These are phyloP conservation scores for Geotrichum cucujoidarum DNA, from an alignment of 1,139 yeast genomes.

Conservation along the genomic window DNA sequence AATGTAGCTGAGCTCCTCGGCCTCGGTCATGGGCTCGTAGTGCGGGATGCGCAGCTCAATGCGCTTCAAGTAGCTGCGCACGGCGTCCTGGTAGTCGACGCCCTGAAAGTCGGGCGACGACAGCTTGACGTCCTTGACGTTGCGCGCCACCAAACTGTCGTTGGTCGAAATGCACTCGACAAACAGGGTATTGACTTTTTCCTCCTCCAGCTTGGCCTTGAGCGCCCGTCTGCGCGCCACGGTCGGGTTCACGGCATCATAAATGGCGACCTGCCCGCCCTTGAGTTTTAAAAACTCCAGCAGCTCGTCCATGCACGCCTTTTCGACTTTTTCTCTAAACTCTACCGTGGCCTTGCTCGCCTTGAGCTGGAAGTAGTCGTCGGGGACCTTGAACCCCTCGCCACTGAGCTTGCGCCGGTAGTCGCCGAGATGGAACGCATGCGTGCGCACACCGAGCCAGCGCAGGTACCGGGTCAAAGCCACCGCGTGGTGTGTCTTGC, in stretches of 20 bases:
- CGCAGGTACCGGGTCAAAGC: slow-evolving; percentile 84
- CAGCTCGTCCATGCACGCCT: slow-evolving; percentile 67
- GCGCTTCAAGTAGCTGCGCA: slow-evolving; percentile 42
- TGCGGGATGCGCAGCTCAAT: slow-evolving; percentile 43
- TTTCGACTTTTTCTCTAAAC: slow-evolving; percentile 55
- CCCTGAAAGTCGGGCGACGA: slow-evolving; percentile 82
- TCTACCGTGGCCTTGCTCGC: slow-evolving; percentile 55
- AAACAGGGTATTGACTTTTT: slow-evolving; percentile 63
- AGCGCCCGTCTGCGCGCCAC: slow-evolving; percentile 61
- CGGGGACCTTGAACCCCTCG: slow-evolving; percentile 49
- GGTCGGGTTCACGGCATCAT: slow-evolving; percentile 89
- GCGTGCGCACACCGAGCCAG: slow-evolving; percentile 91
- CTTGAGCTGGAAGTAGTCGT: slow-evolving; percentile 63
- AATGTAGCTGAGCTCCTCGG: slow-evolving; percentile 60
- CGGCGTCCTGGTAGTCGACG: slow-evolving; percentile 52
- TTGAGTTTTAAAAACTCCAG: slow-evolving; percentile 58
- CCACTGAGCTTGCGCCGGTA: slow-evolving; percentile 60
- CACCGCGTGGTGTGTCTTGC: slow-evolving; percentile 90
- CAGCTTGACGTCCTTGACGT: slow-evolving; percentile 73
- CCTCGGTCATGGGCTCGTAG: slow-evolving; percentile 48
- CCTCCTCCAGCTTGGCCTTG: slow-evolving; percentile 45
- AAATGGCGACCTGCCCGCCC: slow-evolving; percentile 84
- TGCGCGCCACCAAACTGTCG: slow-evolving; percentile 60
- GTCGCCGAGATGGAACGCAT: slow-evolving; percentile 88
- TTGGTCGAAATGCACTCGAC: slow-evolving; percentile 86